Evolutionary conservation across 2,329 filamentous ascomycete species (phyloP).

Genomic region (Cadophora malorum): DNA sequence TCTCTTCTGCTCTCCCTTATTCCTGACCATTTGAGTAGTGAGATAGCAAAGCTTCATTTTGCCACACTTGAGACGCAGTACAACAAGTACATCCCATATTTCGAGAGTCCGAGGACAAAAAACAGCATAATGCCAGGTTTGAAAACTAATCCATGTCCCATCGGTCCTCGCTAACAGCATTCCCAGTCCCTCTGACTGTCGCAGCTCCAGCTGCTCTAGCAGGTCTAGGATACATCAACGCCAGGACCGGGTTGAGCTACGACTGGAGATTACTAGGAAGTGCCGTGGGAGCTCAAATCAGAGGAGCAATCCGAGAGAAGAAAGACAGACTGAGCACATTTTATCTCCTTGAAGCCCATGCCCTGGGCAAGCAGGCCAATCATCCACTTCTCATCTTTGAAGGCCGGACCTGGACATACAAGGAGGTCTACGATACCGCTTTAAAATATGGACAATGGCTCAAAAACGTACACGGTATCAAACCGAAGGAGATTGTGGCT

Average conservation of each 20-base stretch:
- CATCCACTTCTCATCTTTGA: slow-evolving; percentile 71
- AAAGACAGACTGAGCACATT: slow-evolving; percentile 73
- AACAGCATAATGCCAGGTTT: slow-evolving; percentile 38
- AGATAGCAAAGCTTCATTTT: neutral
- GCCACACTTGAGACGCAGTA: neutral
- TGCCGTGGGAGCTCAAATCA: slow-evolving; percentile 54
- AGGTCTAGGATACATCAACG: slow-evolving; percentile 79
- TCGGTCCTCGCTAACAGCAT: slow-evolving; percentile 11
- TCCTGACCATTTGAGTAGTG: neutral
- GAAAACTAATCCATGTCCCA: neutral
- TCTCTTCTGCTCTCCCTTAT: neutral
- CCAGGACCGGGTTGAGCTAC: slow-evolving; percentile 68
- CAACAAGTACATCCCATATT: neutral
- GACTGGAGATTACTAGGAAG: slow-evolving; percentile 67
- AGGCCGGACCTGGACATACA: slow-evolving; percentile 73
- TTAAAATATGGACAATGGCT: slow-evolving; percentile 81
- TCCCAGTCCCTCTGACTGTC: slow-evolving; percentile 56
- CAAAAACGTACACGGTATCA: slow-evolving; percentile 65
- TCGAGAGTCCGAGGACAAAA: neutral
- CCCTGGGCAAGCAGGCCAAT: slow-evolving; percentile 59
- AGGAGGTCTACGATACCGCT: slow-evolving; percentile 73
- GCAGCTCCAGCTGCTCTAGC: slow-evolving; percentile 68
- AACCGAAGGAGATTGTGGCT: slow-evolving; percentile 77
- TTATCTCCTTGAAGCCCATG: slow-evolving; percentile 74
- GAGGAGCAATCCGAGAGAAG: slow-evolving; percentile 55